Percentiles rank a stretch among this genome's conserved stretches.
phyloP scores from a whole-genome alignment of 2,329 filamentous ascomycete species.

The Xylariales sp. region DNA sequence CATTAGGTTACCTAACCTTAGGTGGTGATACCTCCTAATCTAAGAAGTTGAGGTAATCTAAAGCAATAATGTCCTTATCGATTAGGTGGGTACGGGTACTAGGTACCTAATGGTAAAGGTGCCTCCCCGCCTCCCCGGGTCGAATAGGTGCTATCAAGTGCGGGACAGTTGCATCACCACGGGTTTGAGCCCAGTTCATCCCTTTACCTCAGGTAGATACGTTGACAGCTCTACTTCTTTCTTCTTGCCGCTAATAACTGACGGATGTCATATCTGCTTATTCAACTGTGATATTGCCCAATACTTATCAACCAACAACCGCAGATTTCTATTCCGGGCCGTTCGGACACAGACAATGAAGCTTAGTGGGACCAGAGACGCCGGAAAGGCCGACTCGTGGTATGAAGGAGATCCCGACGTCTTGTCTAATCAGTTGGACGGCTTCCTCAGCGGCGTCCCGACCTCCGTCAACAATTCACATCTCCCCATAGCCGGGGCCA shows the following conservation, averaged over 20 bases:
- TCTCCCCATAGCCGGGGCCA: slow-evolving; percentile 78
- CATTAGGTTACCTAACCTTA: too few relatives aligned
- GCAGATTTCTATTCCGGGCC: background rate
- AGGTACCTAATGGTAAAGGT: background rate
- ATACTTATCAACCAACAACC: background rate
- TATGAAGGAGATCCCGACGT: slow-evolving; percentile 72
- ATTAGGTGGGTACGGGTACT: too few relatives aligned
- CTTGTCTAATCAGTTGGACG: slow-evolving; percentile 78
- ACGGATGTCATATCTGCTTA: background rate
- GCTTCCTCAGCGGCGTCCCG: slow-evolving; percentile 79
- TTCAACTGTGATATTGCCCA: background rate
- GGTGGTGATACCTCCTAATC: too few relatives aligned
- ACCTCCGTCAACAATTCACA: slow-evolving; percentile 66
- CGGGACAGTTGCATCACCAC: slow-evolving; percentile 32
- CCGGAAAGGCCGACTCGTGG: slow-evolving; percentile 89
- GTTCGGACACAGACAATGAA: slow-evolving; percentile 45
- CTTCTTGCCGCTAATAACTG: background rate
- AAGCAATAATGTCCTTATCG: too few relatives aligned
- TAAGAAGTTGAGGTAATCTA: background rate
- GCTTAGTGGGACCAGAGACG: slow-evolving; percentile 56
- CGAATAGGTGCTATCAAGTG: slow-evolving; percentile 16
- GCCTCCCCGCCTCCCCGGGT: background rate
- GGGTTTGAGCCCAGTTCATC: background rate
- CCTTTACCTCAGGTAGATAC: background rate
- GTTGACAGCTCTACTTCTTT: background rate